Conservation (phyloP, 2,329 filamentous ascomycete species). For the Corniculantispora saksenae region DNA sequence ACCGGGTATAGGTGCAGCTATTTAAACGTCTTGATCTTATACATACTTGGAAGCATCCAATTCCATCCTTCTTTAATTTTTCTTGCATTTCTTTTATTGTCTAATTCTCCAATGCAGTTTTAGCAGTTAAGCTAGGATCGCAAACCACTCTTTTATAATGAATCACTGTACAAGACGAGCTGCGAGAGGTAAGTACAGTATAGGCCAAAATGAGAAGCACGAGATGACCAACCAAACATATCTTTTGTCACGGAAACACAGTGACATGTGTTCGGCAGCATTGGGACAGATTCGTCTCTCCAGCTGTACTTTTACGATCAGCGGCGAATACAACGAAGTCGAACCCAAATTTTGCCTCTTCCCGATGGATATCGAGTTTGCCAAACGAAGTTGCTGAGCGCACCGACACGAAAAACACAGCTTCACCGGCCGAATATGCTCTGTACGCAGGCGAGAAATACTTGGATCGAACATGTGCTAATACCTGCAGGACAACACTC, state of each 20-base stretch:
- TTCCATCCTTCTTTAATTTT: not conserved
- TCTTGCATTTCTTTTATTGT: not conserved
- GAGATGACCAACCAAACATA: not conserved
- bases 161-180: not conserved
- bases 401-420: not conserved
- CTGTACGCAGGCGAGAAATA: not conserved
- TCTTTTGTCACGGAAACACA: not conserved
- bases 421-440: not conserved
- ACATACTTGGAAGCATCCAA: not conserved
- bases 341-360: not conserved
- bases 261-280: not conserved
- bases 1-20: not conserved
- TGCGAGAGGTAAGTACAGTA: not conserved
- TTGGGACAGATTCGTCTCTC: not conserved
- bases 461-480: not conserved
- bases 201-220: not conserved
- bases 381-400: not conserved
- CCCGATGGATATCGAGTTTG: not conserved
- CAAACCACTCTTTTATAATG: not conserved
- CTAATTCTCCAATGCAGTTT: not conserved
- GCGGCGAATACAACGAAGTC: not conserved
- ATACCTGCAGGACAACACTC: conserved; percentile 63
- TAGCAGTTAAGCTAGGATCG: not conserved
- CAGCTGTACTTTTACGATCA: not conserved
- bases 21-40: not conserved